phyloP scores from a whole-genome alignment of 2,329 filamentous ascomycete genomes.

The Arachnomyces sp. region DNA sequence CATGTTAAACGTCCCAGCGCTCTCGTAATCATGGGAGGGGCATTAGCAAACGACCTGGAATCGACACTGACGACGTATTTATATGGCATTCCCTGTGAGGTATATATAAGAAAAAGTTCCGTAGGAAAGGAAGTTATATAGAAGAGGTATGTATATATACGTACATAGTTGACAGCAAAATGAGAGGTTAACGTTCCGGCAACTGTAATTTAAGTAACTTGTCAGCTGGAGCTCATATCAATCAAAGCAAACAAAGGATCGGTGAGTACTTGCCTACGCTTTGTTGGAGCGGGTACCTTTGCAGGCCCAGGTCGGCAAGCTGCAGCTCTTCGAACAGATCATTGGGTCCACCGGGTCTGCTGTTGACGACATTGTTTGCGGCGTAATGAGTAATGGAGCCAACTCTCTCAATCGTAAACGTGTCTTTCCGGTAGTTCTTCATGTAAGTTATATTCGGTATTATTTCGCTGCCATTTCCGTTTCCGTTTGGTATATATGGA shows the following conservation, averaged over 20 bases:
- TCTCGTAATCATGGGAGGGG: constrained; percentile 35
- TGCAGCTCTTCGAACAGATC: constrained; percentile 52
- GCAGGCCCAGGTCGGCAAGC: constrained; percentile 38
- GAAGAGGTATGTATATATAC: constrained; percentile 8
- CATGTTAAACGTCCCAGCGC: constrained; percentile 47
- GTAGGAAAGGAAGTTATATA: background rate
- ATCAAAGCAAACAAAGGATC: background rate
- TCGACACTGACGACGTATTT: constrained; percentile 49
- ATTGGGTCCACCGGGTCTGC: constrained; percentile 50
- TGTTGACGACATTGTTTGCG: constrained; percentile 47
- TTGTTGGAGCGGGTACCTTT: constrained; percentile 31
- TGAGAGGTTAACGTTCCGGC: constrained; percentile 36
- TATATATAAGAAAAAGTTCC: background rate
- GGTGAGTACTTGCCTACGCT: constrained; percentile 24
- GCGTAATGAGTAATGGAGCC: constrained; percentile 51
- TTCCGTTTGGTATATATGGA: constrained; percentile 2
- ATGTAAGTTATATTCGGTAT: constrained; percentile 9
- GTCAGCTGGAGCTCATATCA: background rate
- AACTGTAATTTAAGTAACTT: constrained; percentile 19
- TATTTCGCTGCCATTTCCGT: background rate
- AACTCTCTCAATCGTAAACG: constrained; percentile 23
- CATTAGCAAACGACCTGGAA: constrained; percentile 35
- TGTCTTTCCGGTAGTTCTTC: constrained; percentile 27
- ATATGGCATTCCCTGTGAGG: constrained; percentile 48
- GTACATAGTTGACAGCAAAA: constrained; percentile 43